A percentile compares a stretch with the other conserved stretches of the same genome.
phyloP scores from a whole-genome alignment of 805 yeast genomes.

The Novakomyces olei region DNA sequence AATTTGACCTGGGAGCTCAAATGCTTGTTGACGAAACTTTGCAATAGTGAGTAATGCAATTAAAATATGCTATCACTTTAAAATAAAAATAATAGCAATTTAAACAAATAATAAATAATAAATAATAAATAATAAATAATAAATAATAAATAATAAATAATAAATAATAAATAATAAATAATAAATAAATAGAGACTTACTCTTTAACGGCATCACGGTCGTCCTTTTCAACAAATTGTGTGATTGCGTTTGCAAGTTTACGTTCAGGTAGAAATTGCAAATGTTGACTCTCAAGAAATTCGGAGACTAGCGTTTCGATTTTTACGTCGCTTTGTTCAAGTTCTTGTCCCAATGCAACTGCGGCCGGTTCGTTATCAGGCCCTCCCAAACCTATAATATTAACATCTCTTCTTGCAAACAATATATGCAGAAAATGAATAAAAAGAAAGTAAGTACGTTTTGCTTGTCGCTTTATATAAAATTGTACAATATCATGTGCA shows the following conservation, averaged over 20 bases:
- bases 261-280: slow-evolving; percentile 49
- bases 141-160: too few relatives aligned
- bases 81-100: too few relatives aligned
- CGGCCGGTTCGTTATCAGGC: slow-evolving; percentile 5
- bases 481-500: slow-evolving; percentile 61
- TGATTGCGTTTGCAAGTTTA: slow-evolving; percentile 54
- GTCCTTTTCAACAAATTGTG: slow-evolving; percentile 55
- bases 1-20: neutral
- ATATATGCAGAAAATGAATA: neutral
- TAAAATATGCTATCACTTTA: neutral
- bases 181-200: too few relatives aligned
- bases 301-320: slow-evolving; percentile 41
- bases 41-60: neutral
- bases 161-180: too few relatives aligned
- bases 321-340: slow-evolving; percentile 23
- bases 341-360: slow-evolving; percentile 9
- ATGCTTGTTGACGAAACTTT: slow-evolving; percentile 3
- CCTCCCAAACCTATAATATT: neutral
- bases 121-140: too few relatives aligned
- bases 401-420: neutral
- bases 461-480: slow-evolving; percentile 25
- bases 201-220: slow-evolving; percentile 45
- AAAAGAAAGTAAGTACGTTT: neutral
- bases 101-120: too few relatives aligned
- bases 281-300: slow-evolving; percentile 37